Evolutionary conservation across 306 rosid species (phyloP).

Genomic region (Vigna nakashimae): DNA sequence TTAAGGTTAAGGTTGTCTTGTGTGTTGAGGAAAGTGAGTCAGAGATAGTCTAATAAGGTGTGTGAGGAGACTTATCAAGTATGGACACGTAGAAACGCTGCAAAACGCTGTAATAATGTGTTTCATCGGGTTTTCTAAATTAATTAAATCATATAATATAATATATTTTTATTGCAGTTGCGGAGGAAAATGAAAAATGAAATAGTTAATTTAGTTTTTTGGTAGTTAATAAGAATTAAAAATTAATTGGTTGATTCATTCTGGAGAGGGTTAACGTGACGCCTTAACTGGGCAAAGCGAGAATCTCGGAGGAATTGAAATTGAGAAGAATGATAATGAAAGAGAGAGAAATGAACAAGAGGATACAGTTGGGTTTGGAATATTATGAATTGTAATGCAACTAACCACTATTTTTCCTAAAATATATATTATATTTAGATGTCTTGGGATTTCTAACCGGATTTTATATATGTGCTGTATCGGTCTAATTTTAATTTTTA

Average conservation of each 20-base stretch:
- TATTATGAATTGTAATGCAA: slow-evolving; percentile 58
- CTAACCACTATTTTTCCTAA: slow-evolving; percentile 16
- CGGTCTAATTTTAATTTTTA: too few relatives aligned
- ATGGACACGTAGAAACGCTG: slow-evolving; percentile 42
- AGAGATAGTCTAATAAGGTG: slow-evolving; percentile 41
- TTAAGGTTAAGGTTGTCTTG: too few relatives aligned
- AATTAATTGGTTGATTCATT: neutral
- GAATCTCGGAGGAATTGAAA: slow-evolving; percentile 50
- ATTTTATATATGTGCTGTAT: too few relatives aligned
- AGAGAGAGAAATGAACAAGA: slow-evolving; percentile 31
- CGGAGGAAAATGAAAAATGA: neutral
- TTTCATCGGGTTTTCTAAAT: slow-evolving; percentile 20
- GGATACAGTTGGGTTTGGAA: slow-evolving; percentile 73
- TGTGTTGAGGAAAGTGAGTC: slow-evolving; percentile 25
- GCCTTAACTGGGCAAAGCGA: slow-evolving; percentile 34
- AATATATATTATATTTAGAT: too few relatives aligned
- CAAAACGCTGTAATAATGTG: slow-evolving; percentile 21
- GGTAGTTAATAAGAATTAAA: neutral
- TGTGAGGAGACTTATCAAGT: slow-evolving; percentile 35
- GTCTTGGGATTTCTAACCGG: too few relatives aligned
- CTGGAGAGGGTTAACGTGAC: neutral
- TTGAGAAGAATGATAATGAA: neutral
- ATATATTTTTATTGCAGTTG: neutral
- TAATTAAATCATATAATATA: neutral
- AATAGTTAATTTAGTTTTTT: neutral